phyloP scores from a whole-genome alignment of 768 basidiomycete species.

The Boletus rubescentipes region DNA sequence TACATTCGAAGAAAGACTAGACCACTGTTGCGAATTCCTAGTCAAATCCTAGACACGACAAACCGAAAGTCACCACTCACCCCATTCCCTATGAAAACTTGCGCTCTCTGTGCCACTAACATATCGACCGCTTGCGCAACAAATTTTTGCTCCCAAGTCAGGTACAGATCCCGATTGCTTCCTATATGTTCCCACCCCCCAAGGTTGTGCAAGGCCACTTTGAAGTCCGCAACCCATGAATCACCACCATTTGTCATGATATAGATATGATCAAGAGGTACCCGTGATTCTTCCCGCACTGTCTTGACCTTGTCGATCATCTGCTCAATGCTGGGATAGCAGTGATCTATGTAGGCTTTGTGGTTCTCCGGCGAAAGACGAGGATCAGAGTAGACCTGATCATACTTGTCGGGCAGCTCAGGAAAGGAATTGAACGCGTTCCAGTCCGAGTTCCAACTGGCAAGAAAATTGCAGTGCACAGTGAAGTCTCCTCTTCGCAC shows the following conservation, averaged over 20 bases:
- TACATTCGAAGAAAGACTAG: constrained; percentile 40
- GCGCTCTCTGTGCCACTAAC: constrained; percentile 44
- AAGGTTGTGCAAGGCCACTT: constrained; percentile 30
- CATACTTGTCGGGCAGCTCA: constrained; percentile 34
- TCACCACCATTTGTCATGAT: constrained; percentile 46
- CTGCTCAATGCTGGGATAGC: constrained; percentile 40
- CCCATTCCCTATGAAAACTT: constrained; percentile 53
- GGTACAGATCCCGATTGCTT: constrained; percentile 40
- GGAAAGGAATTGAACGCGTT: constrained; percentile 47
- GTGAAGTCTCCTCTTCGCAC: constrained; percentile 50
- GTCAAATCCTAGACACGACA: neutral
- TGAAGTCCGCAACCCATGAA: constrained; percentile 41
- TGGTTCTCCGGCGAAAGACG: constrained; percentile 20
- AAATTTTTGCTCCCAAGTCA: constrained; percentile 43
- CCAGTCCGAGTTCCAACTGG: constrained; percentile 34
- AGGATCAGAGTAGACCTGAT: constrained; percentile 28
- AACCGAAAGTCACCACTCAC: constrained; percentile 28
- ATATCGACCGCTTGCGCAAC: constrained; percentile 51
- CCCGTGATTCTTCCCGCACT: constrained; percentile 28
- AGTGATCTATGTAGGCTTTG: constrained; percentile 37
- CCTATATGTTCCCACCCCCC: constrained; percentile 38
- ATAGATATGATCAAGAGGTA: constrained; percentile 39
- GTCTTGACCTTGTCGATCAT: constrained; percentile 40
- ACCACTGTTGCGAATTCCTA: constrained; percentile 31
- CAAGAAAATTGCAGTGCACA: constrained; percentile 42